Evolutionary conservation across 106 monocot species (phyloP).

Genomic region (Dendrobium huoshanense): DNA sequence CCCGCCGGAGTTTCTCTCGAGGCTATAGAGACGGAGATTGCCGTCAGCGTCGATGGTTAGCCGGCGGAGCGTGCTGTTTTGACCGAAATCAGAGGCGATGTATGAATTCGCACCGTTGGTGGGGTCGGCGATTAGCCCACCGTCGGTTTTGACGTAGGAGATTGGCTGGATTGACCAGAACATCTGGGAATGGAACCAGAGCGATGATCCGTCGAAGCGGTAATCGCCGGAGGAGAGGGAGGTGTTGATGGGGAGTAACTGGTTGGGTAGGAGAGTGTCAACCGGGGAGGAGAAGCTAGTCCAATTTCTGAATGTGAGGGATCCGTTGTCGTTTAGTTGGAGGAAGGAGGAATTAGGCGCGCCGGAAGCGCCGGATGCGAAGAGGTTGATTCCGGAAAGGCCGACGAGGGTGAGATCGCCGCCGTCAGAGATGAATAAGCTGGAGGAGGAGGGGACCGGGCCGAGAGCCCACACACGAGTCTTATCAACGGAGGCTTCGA

Average conservation of each 20-base stretch:
- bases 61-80: conserved; percentile 18
- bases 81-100: background rate
- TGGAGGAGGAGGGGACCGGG: background rate
- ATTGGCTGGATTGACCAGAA: conserved; percentile 5
- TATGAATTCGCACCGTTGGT: background rate
- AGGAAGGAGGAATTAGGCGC: conserved; percentile 6
- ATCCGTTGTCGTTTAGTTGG: conserved; percentile 17
- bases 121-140: background rate
- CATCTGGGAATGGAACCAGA: conserved; percentile 6
- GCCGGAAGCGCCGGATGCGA: background rate
- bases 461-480: conserved; percentile 30
- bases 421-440: conserved; percentile 21
- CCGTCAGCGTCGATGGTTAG: conserved; percentile 49
- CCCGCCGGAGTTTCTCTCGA: conserved; percentile 13
- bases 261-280: conserved; percentile 47
- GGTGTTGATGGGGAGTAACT: conserved; percentile 12
- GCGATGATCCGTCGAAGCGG: conserved; percentile 19
- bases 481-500: background rate
- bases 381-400: conserved; percentile 24
- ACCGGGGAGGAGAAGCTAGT: conserved; percentile 33
- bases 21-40: conserved; percentile 54
- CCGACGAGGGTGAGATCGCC: conserved; percentile 23
- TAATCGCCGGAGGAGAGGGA: conserved; percentile 14
- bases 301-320: conserved; percentile 28
- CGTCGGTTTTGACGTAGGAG: conserved; percentile 22